Percentiles rank a stretch among this genome's conserved stretches.
phyloP scores from a whole-genome alignment of 2,329 filamentous ascomycete species.

The Huntiella savannae region DNA sequence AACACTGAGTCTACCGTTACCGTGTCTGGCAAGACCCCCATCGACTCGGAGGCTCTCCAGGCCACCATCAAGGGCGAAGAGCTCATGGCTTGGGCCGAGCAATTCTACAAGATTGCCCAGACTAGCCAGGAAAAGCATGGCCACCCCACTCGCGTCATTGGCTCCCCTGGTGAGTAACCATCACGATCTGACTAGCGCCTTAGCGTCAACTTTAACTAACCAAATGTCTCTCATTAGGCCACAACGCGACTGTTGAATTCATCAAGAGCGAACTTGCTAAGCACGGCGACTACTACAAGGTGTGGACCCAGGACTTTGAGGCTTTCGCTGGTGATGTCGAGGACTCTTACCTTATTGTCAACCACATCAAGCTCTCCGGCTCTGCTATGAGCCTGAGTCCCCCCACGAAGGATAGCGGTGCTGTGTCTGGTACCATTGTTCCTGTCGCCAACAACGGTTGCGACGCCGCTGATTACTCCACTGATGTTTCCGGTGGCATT shows the following conservation, averaged over 20 bases:
- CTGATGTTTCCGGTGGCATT: constrained; percentile 39
- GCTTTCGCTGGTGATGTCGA: constrained; percentile 41
- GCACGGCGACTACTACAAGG: constrained; percentile 40
- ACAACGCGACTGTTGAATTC: constrained; percentile 44
- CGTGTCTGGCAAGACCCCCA: constrained; percentile 20
- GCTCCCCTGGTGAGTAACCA: constrained; percentile 33
- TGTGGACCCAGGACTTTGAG: constrained; percentile 44
- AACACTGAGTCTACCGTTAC: constrained; percentile 6
- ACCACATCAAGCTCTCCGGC: constrained; percentile 31
- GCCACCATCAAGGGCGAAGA: constrained; percentile 33
- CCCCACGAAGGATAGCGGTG: constrained; percentile 38
- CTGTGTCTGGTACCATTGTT: constrained; percentile 40
- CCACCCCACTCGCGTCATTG: constrained; percentile 53
- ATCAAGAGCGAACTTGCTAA: constrained; percentile 34
- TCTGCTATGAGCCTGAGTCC: constrained; percentile 47
- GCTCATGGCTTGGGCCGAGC: constrained; percentile 38
- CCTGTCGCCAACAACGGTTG: constrained; percentile 46
- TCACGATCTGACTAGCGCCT: neutral
- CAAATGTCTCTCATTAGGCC: constrained; percentile 24
- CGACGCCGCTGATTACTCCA: constrained; percentile 41
- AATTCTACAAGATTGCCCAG: constrained; percentile 44
- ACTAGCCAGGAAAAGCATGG: constrained; percentile 39
- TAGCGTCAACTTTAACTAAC: neutral
- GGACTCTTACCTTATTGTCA: constrained; percentile 37
- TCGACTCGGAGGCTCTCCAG: constrained; percentile 38